Evolutionary conservation across 2,329 filamentous ascomycete species (phyloP).

Genomic region (Scedosporium dehoogii): DNA sequence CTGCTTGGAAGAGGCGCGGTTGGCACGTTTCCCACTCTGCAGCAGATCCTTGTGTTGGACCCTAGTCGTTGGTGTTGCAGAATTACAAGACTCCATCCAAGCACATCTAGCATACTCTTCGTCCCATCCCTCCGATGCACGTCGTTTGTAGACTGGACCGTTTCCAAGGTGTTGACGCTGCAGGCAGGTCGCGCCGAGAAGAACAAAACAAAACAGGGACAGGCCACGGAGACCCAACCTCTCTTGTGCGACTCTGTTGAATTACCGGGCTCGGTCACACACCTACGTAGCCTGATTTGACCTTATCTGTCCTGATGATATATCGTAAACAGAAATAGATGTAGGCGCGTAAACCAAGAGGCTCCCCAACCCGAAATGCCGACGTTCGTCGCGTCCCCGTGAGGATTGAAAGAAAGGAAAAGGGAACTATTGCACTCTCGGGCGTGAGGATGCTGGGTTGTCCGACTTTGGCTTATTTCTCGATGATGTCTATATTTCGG

Average conservation of each 20-base stretch:
- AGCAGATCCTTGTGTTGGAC: neutral
- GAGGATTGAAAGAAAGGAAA: neutral
- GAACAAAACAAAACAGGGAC: neutral
- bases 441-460: neutral
- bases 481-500: too few relatives aligned
- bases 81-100: neutral
- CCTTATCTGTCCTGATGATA: neutral
- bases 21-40: neutral
- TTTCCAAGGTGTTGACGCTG: neutral
- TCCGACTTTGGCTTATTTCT: too few relatives aligned
- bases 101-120: neutral
- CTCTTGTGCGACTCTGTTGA: neutral
- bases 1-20: neutral
- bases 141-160: neutral
- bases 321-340: neutral
- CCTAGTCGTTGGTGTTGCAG: neutral
- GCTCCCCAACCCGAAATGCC: neutral
- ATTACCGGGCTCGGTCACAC: neutral
- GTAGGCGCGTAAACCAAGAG: neutral
- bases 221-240: neutral
- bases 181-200: neutral
- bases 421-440: neutral
- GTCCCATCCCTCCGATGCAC: neutral
- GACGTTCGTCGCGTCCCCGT: neutral
- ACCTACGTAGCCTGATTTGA: neutral